These are phyloP conservation scores for Pulveroboletus ravenelii DNA, from an alignment of 768 basidiomycete genomes.

Conservation along the genomic window DNA sequence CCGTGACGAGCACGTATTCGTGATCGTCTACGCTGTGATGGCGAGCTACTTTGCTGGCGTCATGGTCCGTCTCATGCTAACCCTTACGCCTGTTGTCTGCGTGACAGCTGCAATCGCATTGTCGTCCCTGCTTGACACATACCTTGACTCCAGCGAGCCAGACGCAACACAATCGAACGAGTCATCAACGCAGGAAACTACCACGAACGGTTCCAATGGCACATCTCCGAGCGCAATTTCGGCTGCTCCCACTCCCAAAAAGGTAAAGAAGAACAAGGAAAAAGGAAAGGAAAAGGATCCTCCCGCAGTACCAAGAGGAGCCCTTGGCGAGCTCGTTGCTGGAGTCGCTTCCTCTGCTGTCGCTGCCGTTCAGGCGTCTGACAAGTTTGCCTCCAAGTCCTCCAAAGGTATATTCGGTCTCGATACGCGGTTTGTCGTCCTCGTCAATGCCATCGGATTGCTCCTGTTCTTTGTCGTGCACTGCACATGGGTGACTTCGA, in stretches of 20 bases:
- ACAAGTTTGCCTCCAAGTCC: slow-evolving; percentile 7
- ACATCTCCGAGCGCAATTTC: slow-evolving; percentile 19
- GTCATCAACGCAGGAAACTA: slow-evolving; percentile 1
- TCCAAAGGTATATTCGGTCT: slow-evolving; percentile 73
- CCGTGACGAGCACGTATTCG: slow-evolving; percentile 95
- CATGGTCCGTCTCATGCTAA: slow-evolving; percentile 98
- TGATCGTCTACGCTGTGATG: slow-evolving; percentile 95
- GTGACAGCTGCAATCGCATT: slow-evolving; percentile 88
- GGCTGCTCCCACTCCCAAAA: slow-evolving; percentile 30
- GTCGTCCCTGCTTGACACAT: slow-evolving; percentile 83
- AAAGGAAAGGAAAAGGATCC: slow-evolving; percentile 45
- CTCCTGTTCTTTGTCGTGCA: slow-evolving; percentile 90
- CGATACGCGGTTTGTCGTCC: slow-evolving; percentile 73
- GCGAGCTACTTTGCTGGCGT: slow-evolving; percentile 99
- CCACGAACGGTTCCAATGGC: slow-evolving; percentile 9
- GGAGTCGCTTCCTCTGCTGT: slow-evolving; percentile 34
- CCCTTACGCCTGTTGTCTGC: slow-evolving; percentile 95
- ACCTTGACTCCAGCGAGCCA: slow-evolving; percentile 81
- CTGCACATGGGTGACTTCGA: slow-evolving; percentile 94
- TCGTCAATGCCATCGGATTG: slow-evolving; percentile 71
- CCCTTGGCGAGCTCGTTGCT: slow-evolving; percentile 40
- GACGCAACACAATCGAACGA: slow-evolving; percentile 20
- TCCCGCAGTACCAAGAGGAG: slow-evolving; percentile 31
- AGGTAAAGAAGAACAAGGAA: slow-evolving; percentile 55
- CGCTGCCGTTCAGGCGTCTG: slow-evolving; percentile 21